Percentiles rank a stretch among this genome's conserved stretches.
Evolutionary conservation across 148 eudicot species (phyloP).

Genomic region (Spergularia marina): DNA sequence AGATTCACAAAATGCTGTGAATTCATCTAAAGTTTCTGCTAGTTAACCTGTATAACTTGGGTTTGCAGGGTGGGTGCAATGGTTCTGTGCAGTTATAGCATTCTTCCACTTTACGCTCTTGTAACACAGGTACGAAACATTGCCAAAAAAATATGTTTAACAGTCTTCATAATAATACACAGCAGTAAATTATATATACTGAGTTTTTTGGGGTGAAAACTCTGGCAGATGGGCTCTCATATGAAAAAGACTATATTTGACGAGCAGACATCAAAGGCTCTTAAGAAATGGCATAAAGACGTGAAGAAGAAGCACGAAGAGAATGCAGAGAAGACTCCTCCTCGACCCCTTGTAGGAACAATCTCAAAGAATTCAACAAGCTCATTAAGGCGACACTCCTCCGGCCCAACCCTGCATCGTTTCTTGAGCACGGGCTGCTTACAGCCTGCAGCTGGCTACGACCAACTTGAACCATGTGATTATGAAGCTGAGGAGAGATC

Average conservation of each 20-base stretch:
- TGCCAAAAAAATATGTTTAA: too few species aligned
- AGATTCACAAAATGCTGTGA: too few species aligned
- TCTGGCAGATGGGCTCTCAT: constrained; percentile 79
- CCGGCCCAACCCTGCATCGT: constrained; percentile 48
- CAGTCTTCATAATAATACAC: too few species aligned
- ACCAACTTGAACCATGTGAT: constrained; percentile 24
- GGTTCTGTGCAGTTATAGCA: constrained; percentile 75
- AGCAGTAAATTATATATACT: too few species aligned
- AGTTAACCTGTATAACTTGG: not conserved
- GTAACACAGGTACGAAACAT: constrained; percentile 57
- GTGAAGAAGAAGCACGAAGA: constrained; percentile 60
- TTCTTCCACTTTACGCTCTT: constrained; percentile 84
- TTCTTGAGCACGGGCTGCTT: constrained; percentile 65
- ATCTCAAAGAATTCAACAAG: constrained; percentile 28
- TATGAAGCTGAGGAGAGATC: constrained; percentile 29
- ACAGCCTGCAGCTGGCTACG: constrained; percentile 20
- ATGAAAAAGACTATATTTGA: constrained; percentile 85
- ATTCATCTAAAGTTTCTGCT: not conserved
- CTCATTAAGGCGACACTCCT: constrained; percentile 29
- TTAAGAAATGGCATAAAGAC: constrained; percentile 68
- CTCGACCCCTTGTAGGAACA: constrained; percentile 30
- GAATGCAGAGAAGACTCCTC: constrained; percentile 33
- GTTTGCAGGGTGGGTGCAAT: constrained; percentile 52
- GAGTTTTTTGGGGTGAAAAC: constrained; percentile 18
- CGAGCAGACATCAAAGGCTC: constrained; percentile 81